A percentile compares a stretch with the other conserved stretches of the same genome.
These are phyloP conservation scores for Candida broadrunensis DNA, from an alignment of 805 yeast species.

Conservation along the genomic window DNA sequence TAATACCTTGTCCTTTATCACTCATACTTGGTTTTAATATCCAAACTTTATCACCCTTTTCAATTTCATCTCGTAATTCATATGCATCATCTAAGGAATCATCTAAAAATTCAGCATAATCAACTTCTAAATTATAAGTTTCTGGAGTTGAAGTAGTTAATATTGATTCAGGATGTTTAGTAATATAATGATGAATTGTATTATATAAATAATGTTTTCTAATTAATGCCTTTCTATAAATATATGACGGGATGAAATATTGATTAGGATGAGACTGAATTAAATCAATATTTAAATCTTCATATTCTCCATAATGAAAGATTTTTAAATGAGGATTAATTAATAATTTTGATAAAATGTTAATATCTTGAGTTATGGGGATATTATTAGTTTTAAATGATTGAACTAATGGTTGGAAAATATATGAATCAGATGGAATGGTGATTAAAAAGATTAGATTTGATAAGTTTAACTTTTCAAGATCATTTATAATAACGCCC, in stretches of 20 bases:
- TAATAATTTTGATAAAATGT: slow-evolving; percentile 13
- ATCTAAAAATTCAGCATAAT: slow-evolving; percentile 93
- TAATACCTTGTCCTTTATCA: slow-evolving; percentile 94
- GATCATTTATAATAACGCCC: background rate
- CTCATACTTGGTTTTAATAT: slow-evolving; percentile 96
- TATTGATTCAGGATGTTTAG: slow-evolving; percentile 70
- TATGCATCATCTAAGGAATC: slow-evolving; percentile 91
- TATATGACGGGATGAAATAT: slow-evolving; percentile 74
- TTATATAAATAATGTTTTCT: slow-evolving; percentile 88
- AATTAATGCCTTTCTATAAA: slow-evolving; percentile 86
- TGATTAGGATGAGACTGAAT: slow-evolving; percentile 38
- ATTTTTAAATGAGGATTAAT: slow-evolving; percentile 25
- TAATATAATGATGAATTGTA: slow-evolving; percentile 69
- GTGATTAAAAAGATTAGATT: slow-evolving; percentile 29
- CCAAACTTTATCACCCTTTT: slow-evolving; percentile 63
- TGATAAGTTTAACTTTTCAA: slow-evolving; percentile 1
- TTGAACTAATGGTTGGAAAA: slow-evolving; percentile 37
- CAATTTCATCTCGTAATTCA: slow-evolving; percentile 79
- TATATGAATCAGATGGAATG: slow-evolving; percentile 36
- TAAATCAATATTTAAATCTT: slow-evolving; percentile 75
- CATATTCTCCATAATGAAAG: slow-evolving; percentile 88
- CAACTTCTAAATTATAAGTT: slow-evolving; percentile 78
- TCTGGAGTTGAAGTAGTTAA: slow-evolving; percentile 66
- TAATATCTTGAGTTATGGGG: slow-evolving; percentile 20
- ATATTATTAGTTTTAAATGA: slow-evolving; percentile 29